Conservation (phyloP, 345 rosid genomes). For the Heritiera fomes region DNA sequence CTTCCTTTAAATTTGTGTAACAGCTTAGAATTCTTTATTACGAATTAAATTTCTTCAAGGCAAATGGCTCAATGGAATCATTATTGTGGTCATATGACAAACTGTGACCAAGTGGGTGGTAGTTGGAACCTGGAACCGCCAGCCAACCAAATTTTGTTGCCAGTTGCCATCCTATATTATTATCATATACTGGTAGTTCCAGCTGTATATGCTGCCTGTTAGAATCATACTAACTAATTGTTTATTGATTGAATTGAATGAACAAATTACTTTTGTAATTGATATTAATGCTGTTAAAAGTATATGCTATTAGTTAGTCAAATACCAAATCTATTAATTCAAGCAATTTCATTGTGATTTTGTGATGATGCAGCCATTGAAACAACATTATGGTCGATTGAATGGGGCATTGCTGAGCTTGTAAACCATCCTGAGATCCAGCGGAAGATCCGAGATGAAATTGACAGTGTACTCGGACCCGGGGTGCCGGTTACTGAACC, state of each 20-base stretch:
- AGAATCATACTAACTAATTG: neutral
- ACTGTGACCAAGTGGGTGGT: neutral
- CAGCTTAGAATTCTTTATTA: neutral
- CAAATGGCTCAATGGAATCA: neutral
- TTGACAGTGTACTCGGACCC: constrained; percentile 74
- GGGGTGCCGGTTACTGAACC: constrained; percentile 85
- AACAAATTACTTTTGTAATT: neutral
- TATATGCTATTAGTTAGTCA: neutral
- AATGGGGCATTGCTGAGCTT: constrained; percentile 95
- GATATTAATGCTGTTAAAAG: neutral
- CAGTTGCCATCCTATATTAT: neutral
- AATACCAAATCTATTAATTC: neutral
- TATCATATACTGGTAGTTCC: neutral
- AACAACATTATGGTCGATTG: constrained; percentile 95
- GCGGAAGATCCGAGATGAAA: constrained; percentile 66
- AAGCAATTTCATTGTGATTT: constrained; percentile 3
- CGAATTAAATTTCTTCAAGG: neutral
- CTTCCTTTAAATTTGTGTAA: neutral
- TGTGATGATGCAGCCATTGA: constrained; percentile 72
- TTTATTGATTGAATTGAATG: neutral
- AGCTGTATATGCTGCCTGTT: neutral
- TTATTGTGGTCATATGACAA: neutral
- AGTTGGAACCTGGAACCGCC: neutral
- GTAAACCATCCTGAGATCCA: constrained; percentile 94
- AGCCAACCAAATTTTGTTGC: neutral